A percentile compares a stretch with the other conserved stretches of the same genome.
phyloP scores from a whole-genome alignment of 1,139 yeast species.

The Saccharomycopsis phalli region DNA sequence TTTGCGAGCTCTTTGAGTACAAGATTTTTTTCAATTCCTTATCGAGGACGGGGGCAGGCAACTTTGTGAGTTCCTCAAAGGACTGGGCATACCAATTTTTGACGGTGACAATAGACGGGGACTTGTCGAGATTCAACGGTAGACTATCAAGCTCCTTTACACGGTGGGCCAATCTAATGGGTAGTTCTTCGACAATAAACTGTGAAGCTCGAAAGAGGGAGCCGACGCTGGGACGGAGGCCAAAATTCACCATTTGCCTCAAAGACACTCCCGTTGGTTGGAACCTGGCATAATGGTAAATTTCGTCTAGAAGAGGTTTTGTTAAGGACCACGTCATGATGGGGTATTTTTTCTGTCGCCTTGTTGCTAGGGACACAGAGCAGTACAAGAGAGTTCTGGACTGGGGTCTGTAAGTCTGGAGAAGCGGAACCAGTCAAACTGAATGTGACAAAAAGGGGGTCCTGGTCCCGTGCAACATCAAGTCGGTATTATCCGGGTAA shows the following conservation, averaged over 20 bases:
- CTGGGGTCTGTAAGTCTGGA: neutral
- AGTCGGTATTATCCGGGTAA: too few species aligned
- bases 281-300: slow-evolving; percentile 53
- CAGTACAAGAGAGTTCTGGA: neutral
- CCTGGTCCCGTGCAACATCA: too few species aligned
- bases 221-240: slow-evolving; percentile 69
- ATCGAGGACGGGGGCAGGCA: slow-evolving; percentile 42
- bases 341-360: too few species aligned
- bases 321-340: neutral
- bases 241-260: slow-evolving; percentile 90
- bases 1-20: slow-evolving; percentile 21
- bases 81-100: slow-evolving; percentile 89
- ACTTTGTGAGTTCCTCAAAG: slow-evolving; percentile 65
- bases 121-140: slow-evolving; percentile 63
- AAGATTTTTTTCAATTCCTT: slow-evolving; percentile 34
- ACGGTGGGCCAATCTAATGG: slow-evolving; percentile 77
- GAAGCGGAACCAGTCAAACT: too few species aligned
- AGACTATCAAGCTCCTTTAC: slow-evolving; percentile 77
- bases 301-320: slow-evolving; percentile 28
- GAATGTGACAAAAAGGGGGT: too few species aligned
- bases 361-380: neutral
- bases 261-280: slow-evolving; percentile 81
- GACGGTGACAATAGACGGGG: slow-evolving; percentile 71
- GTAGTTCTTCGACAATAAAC: slow-evolving; percentile 80
- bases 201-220: slow-evolving; percentile 76